Percentiles rank a stretch among this genome's conserved stretches.
Evolutionary conservation across 495 filamentous ascomycete genomes (phyloP).

Genomic region (Wilcoxina mikolae): DNA sequence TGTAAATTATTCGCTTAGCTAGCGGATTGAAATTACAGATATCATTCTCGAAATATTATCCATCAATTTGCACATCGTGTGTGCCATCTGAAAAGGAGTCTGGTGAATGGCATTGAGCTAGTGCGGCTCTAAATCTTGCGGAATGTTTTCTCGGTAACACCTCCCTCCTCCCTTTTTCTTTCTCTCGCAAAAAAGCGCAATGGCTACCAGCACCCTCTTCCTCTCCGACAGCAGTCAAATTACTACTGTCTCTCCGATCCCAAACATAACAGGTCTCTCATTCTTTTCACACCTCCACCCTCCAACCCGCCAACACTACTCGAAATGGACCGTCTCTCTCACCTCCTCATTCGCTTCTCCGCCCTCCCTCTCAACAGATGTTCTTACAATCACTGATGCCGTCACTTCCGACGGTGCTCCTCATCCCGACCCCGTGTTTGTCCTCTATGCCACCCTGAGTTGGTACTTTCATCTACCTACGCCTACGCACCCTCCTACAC

Average conservation of each 20-base stretch:
- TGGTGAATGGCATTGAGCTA: too few species aligned
- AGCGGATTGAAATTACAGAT: too few species aligned
- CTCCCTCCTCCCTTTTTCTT: too few species aligned
- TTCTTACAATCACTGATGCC: slow-evolving; percentile 1
- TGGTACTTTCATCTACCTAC: slow-evolving; percentile 87
- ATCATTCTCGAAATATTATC: too few species aligned
- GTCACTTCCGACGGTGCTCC: not conserved
- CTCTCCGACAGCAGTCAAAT: slow-evolving; percentile 6
- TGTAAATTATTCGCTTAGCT: too few species aligned
- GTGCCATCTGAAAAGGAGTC: too few species aligned
- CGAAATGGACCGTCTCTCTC: slow-evolving; percentile 4
- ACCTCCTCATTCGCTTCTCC: not conserved
- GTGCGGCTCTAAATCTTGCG: too few species aligned
- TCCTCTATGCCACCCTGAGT: slow-evolving; percentile 85
- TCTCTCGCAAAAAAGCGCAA: too few species aligned
- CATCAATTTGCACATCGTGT: too few species aligned
- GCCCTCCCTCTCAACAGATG: not conserved
- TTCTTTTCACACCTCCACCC: slow-evolving; percentile 7
- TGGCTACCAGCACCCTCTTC: not conserved
- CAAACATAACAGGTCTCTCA: not conserved
- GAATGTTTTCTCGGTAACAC: too few species aligned
- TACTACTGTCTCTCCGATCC: slow-evolving; percentile 1
- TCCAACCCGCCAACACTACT: not conserved
- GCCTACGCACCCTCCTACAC: slow-evolving; percentile 11
- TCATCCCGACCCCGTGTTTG: slow-evolving; percentile 46